Base-by-base conservation (phyloP, 371 early-diverging fungal species). In the Capillidium heterosporum region DNA sequence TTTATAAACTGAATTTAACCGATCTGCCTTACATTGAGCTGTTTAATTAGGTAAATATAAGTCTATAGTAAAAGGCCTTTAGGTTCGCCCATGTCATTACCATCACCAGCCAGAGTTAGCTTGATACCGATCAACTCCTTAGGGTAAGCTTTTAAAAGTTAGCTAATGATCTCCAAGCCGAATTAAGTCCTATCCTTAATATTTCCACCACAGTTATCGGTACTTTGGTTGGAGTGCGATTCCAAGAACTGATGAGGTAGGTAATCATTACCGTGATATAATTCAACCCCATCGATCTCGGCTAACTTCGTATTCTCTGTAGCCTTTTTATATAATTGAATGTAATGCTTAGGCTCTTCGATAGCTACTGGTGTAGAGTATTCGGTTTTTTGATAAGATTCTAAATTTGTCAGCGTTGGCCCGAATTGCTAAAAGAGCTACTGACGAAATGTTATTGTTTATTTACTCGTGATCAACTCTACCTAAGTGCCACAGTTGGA, bases 121-220 rank as follows among this genome's bases (percentile, higher is more conserved):
- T 67, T 60, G 13, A 65, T 69, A 28, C 70, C 78, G 8, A 78
- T 72, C 64, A 74, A 75, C 49, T 93, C 92, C 0, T 78, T 69
- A 26, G 76, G 73, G 7, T 86, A 89, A 2, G 91, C 55, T 32
- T 92, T 80, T 55, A 89, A 71, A 60, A 84, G 87, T 41, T 89
- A 70, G 7, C 66, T 49, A 27, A 71, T 50, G 21, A 71, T 60
- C 44, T 77, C 72, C 0, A 65, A 40, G 13, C 63, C 44, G 49
- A 79, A 71, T 17, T 76, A 67, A 35, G 64, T 43, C 0, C 78
- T 68, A 60, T 76, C 76, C 50, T 76, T 70, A 42, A 67, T 56
- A 7, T 66, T 64, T 13, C 75, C 75, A 28, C 75, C 74, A 59
- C 78, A 82, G n/a, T 63, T 61, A 64, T 82, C 83, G 0, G 76